These are phyloP conservation scores for Blastobotrys arbuscula DNA, from an alignment of 1,139 yeast genomes.

Conservation along the genomic window DNA sequence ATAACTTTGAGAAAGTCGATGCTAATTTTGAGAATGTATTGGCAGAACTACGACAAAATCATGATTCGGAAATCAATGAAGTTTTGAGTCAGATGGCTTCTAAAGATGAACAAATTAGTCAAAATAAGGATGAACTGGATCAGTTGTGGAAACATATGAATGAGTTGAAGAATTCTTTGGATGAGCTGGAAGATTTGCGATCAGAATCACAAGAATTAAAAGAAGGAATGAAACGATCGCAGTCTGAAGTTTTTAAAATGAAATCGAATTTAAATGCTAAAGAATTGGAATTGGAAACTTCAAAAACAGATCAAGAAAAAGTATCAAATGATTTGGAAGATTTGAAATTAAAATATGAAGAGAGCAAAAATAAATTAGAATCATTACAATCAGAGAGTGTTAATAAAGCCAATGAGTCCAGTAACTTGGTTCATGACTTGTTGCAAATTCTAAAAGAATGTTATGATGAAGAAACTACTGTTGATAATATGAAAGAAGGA, in stretches of 20 bases:
- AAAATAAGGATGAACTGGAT: conserved; percentile 12
- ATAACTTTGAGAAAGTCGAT: conserved; percentile 4
- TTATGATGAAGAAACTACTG: conserved; percentile 9
- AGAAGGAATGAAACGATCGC: conserved; percentile 5
- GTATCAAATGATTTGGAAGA: conserved; percentile 5
- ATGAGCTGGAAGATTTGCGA: conserved; percentile 13
- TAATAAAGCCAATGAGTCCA: not conserved
- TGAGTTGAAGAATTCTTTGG: conserved; percentile 9
- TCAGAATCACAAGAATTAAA: conserved; percentile 6
- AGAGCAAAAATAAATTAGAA: not conserved
- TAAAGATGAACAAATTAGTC: conserved; percentile 12
- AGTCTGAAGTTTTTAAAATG: conserved; percentile 11
- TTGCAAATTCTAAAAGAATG: conserved; percentile 8
- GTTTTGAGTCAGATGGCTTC: conserved; percentile 6
- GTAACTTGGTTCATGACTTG: conserved; percentile 4
- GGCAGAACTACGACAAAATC: conserved; percentile 6
- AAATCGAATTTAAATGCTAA: conserved; percentile 8
- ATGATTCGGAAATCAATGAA: conserved; percentile 7
- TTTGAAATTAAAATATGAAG: conserved; percentile 2
- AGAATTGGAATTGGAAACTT: conserved; percentile 12
- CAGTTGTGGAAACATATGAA: conserved; percentile 14
- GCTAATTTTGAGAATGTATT: conserved; percentile 6
- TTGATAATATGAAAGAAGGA: conserved; percentile 9
- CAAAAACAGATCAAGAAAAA: conserved; percentile 4
- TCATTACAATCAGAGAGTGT: not conserved